phyloP scores from a whole-genome alignment of 1,139 yeast genomes.

The Ashbya aceris region DNA sequence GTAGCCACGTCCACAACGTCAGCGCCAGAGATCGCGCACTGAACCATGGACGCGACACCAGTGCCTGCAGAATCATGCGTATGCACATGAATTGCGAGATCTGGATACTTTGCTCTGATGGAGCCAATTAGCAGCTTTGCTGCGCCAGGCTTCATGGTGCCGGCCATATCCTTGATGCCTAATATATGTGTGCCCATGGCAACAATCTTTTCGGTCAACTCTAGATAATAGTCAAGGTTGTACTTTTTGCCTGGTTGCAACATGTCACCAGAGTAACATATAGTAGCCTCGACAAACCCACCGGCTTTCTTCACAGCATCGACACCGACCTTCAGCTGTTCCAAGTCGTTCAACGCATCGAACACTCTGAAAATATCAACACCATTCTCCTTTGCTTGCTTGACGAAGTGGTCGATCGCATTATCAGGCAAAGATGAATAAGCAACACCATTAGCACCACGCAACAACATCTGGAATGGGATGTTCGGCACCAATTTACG shows the following conservation, averaged over 20 bases:
- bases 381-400: conserved; percentile 90
- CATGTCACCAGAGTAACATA: conserved; percentile 99
- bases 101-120: conserved; percentile 79
- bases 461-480: conserved; percentile 96
- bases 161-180: conserved; percentile 99
- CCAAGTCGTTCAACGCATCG: conserved; percentile 93
- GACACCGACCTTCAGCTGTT: conserved; percentile 93
- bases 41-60: conserved; percentile 94
- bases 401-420: conserved; percentile 93
- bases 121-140: conserved; percentile 73
- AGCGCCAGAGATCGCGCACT: conserved; percentile 92
- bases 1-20: conserved; percentile 97
- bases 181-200: conserved; percentile 91
- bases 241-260: conserved; percentile 89
- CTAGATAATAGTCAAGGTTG: conserved; percentile 80
- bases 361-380: conserved; percentile 96
- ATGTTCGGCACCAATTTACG: conserved; percentile 91
- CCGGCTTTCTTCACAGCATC: conserved; percentile 97
- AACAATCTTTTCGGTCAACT: conserved; percentile 75
- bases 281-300: conserved; percentile 97
- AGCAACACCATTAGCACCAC: conserved; percentile 99
- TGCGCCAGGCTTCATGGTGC: conserved; percentile 93
- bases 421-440: conserved; percentile 96
- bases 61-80: conserved; percentile 99
- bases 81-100: conserved; percentile 94